Evolutionary conservation across 768 basidiomycete species (phyloP), one percentile per base, ranked within the genome.

Genomic region (Chlorophyllum brunneum): DNA sequence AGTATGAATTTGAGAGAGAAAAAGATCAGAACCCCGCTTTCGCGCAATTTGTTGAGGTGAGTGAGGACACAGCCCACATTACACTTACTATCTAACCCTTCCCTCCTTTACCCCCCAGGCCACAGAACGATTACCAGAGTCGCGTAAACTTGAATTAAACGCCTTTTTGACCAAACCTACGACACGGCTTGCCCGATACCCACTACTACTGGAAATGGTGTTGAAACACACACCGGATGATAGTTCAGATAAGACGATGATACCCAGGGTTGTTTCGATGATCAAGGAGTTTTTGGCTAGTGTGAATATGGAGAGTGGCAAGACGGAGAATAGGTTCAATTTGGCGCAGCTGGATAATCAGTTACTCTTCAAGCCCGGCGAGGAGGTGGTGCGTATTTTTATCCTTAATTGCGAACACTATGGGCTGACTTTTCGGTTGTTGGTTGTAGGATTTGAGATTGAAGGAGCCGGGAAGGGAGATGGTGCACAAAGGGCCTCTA

Each of bases 1-100:
- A 98, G 69, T 98, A 92, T 65, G 95, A 98, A 70, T 98, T 99
- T 67, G 97, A 99, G 75, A 95, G 92, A 77, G 97, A 98, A 77
- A 98, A 98, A 75, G 85, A 79, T 50, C 79, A 85, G 45, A 99
- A 99, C 70, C 81, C 88, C 4, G 88, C 84, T 10, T 99, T 99
- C 70, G 88, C 92, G 47, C 82, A 83, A 54, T 99, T 98, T 67
- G 97, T 98, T 26, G 97, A 98, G 77, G 94, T 92, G 59, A 47
- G 82, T 76, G 33, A 10, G 30, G 33, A 40, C 46, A 13, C 11
- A 34, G 7, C n/a, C 33, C n/a, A n/a, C n/a, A n/a, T n/a, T 27
- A 44, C 33, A 39, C n/a, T 31, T 20, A 22, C 43, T 36, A 8
- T 36, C 16, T 37, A n/a, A 31, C 15, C 44, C 49, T 13, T 18